Evolutionary conservation across 805 yeast species (phyloP), one percentile per base, ranked within the genome.

Genomic region (Lachancea nothofagi): DNA sequence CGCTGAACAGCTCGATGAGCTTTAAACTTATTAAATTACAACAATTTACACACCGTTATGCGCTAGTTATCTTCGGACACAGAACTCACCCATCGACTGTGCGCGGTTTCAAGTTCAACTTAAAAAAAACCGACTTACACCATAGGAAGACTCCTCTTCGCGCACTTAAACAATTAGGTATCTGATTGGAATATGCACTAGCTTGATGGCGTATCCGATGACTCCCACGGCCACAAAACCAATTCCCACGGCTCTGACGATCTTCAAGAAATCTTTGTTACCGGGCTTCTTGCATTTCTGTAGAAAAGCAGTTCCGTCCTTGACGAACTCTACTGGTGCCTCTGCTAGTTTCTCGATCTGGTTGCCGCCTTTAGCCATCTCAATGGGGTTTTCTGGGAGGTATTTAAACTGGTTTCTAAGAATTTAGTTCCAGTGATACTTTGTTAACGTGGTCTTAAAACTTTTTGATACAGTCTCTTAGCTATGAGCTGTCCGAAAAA

Each of bases 151-250:
- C 19, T 25, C 36, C 13, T 29, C 32, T 10, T 36, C 43, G 26
- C 33, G 28, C n/a, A 34, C 40, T 72, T 72, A 88, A 53, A 88
- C 96, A 69, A 89, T 86, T 71, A 87, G 79, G 70, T 87, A 89
- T 74, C 96, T 83, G 71, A 89, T 87, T 61, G 97, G 97, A 58
- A 89, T 89, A 69, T 89, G 97, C 55, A 89, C 70, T 61, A 90
- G 77, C 70, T 90, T 90, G 68, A 93, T 93, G 58, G 81, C 84
- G 69, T 88, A 90, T 43, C 98, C 98, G 58, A 93, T 94, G 56
- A 86, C 83, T 60, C 98, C 98, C 89, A 90, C 93, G 78, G 90
- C 90, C 54, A 90, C 71, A 68, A 90, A 90, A 52, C 98, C 98
- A 48, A 89, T 74, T 56, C 97, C 97, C 38, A 90, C 97, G 38